Evolutionary conservation across 2,329 filamentous ascomycete species (phyloP), one percentile per base, ranked within the genome.

Genomic region (Xylaria sp.): DNA sequence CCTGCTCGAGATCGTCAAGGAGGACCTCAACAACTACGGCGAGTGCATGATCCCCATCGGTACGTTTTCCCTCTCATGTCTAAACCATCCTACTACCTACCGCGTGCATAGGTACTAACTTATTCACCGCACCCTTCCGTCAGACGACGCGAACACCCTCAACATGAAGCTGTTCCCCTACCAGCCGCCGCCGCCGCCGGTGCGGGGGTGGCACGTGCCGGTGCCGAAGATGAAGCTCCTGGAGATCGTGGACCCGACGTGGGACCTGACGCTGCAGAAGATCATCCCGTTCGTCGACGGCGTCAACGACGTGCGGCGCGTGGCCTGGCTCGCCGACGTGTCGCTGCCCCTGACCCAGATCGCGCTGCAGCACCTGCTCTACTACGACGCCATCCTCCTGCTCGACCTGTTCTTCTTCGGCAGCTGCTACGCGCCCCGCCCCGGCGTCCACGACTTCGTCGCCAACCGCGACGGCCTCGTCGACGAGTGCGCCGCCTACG

Each of bases 11-110:
- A 88, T 89, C 57, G 81, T 89, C 53, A 87, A 87, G 68, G 86
- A 97, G 74, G 92, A 99, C 70, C 70, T 99, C 63, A 97, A 97
- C 69, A 95, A 95, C 66, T 99, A 97, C 68, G 92, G 91, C 68
- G 94, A 99, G 76, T 96, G 92, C 79, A 96, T 96, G 92, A 96
- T 97, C 66, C 92, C 92, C 0, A 93, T 97, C 60, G 90, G 90
- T 92, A 76, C 60, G 83, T 77, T 16, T 39, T 37, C n/a, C 44
- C 9, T 37, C 24, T 43, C 21, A 43, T 19, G 21, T 19, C 38
- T n/a, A n/a, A 7, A 45, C 19, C 21, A 17, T 34, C 22, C 21
- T 2, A 5, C 43, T 8, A n/a, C 34, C 13, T 7, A 43, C 19
- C 26, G 7, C 22, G 13, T 18, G 16, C 4, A 17, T n/a, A 18